phyloP scores from a whole-genome alignment of 75 land plant species.

The Pinus taeda region DNA sequence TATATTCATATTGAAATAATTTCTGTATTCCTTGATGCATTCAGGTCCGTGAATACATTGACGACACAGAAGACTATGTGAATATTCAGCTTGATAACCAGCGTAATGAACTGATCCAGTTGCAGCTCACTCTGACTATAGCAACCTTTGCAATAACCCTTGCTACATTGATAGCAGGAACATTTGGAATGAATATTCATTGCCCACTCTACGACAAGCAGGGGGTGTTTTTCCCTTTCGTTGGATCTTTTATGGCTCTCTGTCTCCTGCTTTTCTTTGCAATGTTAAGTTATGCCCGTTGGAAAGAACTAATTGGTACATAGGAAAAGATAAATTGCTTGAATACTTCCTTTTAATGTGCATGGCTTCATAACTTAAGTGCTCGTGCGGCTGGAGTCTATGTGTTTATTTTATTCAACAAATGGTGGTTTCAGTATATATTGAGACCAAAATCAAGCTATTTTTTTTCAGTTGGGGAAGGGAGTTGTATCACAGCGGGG shows the following conservation, averaged over 20 bases:
- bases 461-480: too few species aligned
- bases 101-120: slow-evolving; percentile 90
- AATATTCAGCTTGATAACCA: slow-evolving; percentile 97
- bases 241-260: slow-evolving; percentile 27
- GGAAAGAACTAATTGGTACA: slow-evolving; percentile 81
- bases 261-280: slow-evolving; percentile 59
- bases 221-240: slow-evolving; percentile 41
- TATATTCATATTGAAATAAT: too few species aligned
- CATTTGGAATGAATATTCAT: slow-evolving; percentile 87
- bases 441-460: too few species aligned
- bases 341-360: too few species aligned
- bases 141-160: slow-evolving; percentile 65
- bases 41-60: slow-evolving; percentile 97
- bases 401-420: too few species aligned
- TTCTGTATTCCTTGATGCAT: too few species aligned
- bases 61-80: slow-evolving; percentile 98
- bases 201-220: slow-evolving; percentile 31
- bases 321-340: slow-evolving; percentile 9
- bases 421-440: too few species aligned
- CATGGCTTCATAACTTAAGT: too few species aligned
- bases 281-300: slow-evolving; percentile 76
- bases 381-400: too few species aligned
- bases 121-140: slow-evolving; percentile 76
- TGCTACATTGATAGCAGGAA: slow-evolving; percentile 59
- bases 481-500: too few species aligned